Evolutionary conservation across 805 yeast species (phyloP).

Genomic region (Sugiyamaella qingdaonensis): DNA sequence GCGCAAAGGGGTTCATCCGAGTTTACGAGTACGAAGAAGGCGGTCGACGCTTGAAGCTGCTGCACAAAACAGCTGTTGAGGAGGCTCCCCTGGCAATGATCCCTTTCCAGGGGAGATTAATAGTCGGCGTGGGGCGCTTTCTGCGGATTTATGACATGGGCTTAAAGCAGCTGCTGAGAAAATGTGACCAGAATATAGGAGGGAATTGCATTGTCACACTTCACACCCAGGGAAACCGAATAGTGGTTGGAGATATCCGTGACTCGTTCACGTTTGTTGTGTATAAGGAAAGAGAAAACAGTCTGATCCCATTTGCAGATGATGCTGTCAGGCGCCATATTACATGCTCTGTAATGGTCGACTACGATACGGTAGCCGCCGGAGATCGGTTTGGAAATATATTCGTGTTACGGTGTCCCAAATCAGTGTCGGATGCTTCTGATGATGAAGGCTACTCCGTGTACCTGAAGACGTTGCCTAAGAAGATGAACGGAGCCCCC

Average conservation of each 20-base stretch:
- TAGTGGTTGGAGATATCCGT: slow-evolving; percentile 68
- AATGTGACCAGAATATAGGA: slow-evolving; percentile 43
- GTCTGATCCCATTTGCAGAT: slow-evolving; percentile 61
- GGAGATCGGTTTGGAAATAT: slow-evolving; percentile 88
- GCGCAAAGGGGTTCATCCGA: slow-evolving; percentile 26
- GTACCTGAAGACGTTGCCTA: slow-evolving; percentile 34
- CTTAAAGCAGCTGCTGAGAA: slow-evolving; percentile 68
- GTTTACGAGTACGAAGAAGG: slow-evolving; percentile 30
- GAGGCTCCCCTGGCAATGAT: slow-evolving; percentile 42
- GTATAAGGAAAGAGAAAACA: slow-evolving; percentile 41
- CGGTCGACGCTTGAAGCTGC: slow-evolving; percentile 28
- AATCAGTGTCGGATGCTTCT: slow-evolving; percentile 43
- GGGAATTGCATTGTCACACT: slow-evolving; percentile 52
- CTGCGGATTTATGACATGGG: slow-evolving; percentile 72
- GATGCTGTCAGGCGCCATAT: slow-evolving; percentile 67
- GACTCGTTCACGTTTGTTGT: slow-evolving; percentile 58
- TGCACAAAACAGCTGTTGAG: slow-evolving; percentile 9
- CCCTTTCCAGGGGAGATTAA: slow-evolving; percentile 54
- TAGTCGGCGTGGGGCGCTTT: slow-evolving; percentile 52
- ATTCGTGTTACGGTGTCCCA: slow-evolving; percentile 59
- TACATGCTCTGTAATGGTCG: slow-evolving; percentile 57
- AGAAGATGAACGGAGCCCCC: slow-evolving; percentile 48
- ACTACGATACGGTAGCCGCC: slow-evolving; percentile 69
- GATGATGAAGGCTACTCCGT: slow-evolving; percentile 48
- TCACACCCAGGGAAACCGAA: slow-evolving; percentile 49